Evolutionary conservation across 352 stramenopile species (phyloP).

Genomic region (Phytophthora tubulina): DNA sequence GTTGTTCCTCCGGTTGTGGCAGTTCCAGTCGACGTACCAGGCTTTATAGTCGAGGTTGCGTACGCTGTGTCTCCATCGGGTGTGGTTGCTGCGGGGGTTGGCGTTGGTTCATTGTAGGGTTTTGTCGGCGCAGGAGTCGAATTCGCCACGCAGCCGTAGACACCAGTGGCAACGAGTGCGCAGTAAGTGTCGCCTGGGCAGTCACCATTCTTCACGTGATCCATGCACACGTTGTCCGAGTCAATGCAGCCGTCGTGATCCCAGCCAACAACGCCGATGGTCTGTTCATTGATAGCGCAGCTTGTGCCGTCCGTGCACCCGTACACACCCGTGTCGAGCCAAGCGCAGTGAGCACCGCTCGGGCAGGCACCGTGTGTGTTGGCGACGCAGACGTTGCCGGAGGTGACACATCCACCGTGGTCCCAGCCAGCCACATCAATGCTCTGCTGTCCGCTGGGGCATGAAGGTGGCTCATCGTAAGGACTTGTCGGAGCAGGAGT

Average conservation of each 20-base stretch:
- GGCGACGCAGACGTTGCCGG: constrained; percentile 9
- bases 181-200: constrained; percentile 31
- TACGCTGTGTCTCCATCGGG: background rate
- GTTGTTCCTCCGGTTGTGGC: background rate
- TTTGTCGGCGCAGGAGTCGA: background rate
- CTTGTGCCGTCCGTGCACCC: constrained; percentile 34
- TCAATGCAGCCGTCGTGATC: constrained; percentile 32
- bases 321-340: constrained; percentile 41
- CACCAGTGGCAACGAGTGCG: constrained; percentile 32
- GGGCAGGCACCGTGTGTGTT: constrained; percentile 14
- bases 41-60: background rate
- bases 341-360: constrained; percentile 35
- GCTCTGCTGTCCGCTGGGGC: constrained; percentile 2
- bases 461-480: background rate
- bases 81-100: background rate
- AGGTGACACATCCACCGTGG: constrained; percentile 9
- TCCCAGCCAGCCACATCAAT: constrained; percentile 13
- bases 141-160: constrained; percentile 14
- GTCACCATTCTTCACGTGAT: constrained; percentile 32
- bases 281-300: constrained; percentile 27
- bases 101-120: too few relatives aligned
- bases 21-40: background rate
- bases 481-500: constrained; percentile 6
- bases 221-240: constrained; percentile 31
- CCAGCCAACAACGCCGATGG: constrained; percentile 39